A percentile compares a stretch with the other conserved stretches of the same genome.
Conservation (phyloP, 2,329 filamentous ascomycete species). For the Decorospora gaudefroyi region DNA sequence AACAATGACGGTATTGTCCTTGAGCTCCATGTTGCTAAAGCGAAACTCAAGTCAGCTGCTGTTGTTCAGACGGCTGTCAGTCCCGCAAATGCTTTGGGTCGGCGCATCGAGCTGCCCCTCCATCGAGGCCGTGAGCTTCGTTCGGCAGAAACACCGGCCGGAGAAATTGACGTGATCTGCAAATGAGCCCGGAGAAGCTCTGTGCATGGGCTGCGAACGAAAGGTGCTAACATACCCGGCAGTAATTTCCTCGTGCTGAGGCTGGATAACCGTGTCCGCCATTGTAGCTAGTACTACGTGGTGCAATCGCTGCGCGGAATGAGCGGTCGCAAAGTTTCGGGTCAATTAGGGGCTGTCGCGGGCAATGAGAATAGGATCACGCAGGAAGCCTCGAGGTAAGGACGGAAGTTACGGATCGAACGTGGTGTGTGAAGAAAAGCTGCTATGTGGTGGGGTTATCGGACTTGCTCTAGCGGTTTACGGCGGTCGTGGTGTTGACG, state of each 20-base stretch:
- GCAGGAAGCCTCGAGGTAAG: conserved; percentile 18
- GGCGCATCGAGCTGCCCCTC: conserved; percentile 20
- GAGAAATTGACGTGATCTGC: conserved; percentile 10
- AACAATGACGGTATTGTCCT: conserved; percentile 96
- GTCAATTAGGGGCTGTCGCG: conserved; percentile 30
- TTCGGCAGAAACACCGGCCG: conserved; percentile 1
- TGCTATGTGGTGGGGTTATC: conserved; percentile 44
- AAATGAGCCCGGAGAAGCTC: not conserved
- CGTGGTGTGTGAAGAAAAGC: conserved; percentile 40
- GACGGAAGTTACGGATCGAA: conserved; percentile 35
- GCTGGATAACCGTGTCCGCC: conserved; percentile 56
- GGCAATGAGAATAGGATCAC: conserved; percentile 9
- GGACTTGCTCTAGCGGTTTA: conserved; percentile 34
- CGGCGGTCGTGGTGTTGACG: conserved; percentile 38
- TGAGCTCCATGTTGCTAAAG: conserved; percentile 84
- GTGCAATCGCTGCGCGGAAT: conserved; percentile 27
- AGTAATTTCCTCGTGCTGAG: conserved; percentile 51
- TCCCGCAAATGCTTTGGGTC: conserved; percentile 6
- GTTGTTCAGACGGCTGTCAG: conserved; percentile 15
- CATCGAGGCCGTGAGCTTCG: not conserved
- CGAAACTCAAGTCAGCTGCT: conserved; percentile 36
- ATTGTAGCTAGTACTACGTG: conserved; percentile 39
- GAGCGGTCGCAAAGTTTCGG: conserved; percentile 26
- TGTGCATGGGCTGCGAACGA: not conserved
- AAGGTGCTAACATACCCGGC: conserved; percentile 51